Conservation (phyloP, 208 protist species). For the Trypanosoma conorhini region DNA sequence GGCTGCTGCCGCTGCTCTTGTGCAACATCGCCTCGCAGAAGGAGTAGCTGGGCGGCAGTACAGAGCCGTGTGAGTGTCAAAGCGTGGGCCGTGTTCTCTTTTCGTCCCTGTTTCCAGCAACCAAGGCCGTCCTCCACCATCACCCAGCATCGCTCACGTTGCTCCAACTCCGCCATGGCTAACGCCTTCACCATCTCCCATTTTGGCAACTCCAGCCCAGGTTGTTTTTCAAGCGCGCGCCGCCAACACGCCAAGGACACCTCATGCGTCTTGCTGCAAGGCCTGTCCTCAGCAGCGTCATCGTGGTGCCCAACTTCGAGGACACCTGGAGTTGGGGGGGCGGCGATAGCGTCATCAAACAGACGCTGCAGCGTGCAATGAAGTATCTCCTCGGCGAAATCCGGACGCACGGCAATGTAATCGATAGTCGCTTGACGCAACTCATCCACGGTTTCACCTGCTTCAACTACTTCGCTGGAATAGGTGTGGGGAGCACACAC, state of each 20-base stretch:
- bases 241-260: constrained; percentile 9
- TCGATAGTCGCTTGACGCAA: neutral
- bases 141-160: constrained; percentile 15
- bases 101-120: neutral
- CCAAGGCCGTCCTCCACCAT: neutral
- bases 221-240: constrained; percentile 2
- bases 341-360: constrained; percentile 20
- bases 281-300: neutral
- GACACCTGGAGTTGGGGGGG: neutral
- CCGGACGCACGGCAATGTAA: constrained; percentile 11
- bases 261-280: neutral
- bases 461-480: neutral
- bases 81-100: neutral
- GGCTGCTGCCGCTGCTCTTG: no score
- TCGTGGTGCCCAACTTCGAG: neutral
- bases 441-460: neutral
- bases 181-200: constrained; percentile 22
- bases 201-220: constrained; percentile 21
- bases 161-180: constrained; percentile 11
- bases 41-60: constrained; percentile 18
- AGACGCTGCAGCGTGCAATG: constrained; percentile 10
- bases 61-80: constrained; percentile 14
- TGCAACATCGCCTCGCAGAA: neutral
- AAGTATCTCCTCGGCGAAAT: constrained; percentile 16
- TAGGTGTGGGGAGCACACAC: constrained; percentile 10